phyloP scores from a whole-genome alignment of 352 stramenopile genomes.

The Thraustochytrium sp. region DNA sequence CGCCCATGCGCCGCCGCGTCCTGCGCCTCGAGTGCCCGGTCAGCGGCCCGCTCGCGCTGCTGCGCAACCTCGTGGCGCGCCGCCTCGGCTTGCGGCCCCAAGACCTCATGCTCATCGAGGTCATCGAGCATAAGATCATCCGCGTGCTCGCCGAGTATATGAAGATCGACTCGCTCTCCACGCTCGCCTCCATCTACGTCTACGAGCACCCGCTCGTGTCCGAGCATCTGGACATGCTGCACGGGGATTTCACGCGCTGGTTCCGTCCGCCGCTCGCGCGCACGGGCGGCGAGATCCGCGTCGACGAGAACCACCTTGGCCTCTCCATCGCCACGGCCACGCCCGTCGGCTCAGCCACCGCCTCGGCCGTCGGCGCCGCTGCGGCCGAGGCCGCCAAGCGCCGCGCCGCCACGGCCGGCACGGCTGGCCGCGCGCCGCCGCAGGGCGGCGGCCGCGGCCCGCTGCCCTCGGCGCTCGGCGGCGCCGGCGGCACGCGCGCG shows the following conservation, averaged over 20 bases:
- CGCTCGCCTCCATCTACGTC: not conserved
- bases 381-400: not conserved
- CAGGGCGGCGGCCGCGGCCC: not conserved
- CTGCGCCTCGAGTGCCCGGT: not conserved
- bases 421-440: not conserved
- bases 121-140: slow-evolving; percentile 27
- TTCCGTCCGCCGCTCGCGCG: not conserved
- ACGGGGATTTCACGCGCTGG: slow-evolving; percentile 16
- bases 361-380: not conserved
- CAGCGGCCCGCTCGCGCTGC: not conserved
- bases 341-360: not conserved
- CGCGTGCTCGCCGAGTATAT: not conserved
- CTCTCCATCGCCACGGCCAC: not conserved
- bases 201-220: not conserved
- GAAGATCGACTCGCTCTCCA: not conserved
- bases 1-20: not conserved
- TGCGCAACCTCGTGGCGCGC: not conserved
- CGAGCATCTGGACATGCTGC: not conserved
- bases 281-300: not conserved
- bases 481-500: not conserved
- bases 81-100: not conserved
- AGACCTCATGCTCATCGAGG: not conserved
- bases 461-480: not conserved
- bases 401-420: not conserved
- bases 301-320: slow-evolving; percentile 20